Evolutionary conservation across 164 flowering plant species (phyloP).

Genomic region (Magnolia sinica): DNA sequence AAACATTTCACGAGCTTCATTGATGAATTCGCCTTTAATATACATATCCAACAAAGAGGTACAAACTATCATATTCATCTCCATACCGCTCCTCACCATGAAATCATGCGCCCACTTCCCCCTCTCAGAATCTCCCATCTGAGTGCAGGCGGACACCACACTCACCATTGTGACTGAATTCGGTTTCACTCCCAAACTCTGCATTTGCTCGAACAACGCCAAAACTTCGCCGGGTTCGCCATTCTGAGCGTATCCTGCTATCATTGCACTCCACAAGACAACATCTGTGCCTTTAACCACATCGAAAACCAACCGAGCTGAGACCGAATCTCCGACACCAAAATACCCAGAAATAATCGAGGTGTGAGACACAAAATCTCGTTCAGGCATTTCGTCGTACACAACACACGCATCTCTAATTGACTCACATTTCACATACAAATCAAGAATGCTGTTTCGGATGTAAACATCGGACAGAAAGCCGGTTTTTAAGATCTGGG

Average conservation of each 20-base stretch:
- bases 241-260: constrained; percentile 22
- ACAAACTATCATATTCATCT: constrained; percentile 15
- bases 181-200: constrained; percentile 13
- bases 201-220: constrained; percentile 19
- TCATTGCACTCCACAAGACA: constrained; percentile 23
- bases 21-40: constrained; percentile 14
- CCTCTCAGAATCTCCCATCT: constrained; percentile 15
- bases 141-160: constrained; percentile 20
- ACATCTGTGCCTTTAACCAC: constrained; percentile 12
- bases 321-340: constrained; percentile 10
- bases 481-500: constrained; percentile 13
- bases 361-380: constrained; percentile 19
- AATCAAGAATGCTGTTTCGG: constrained; percentile 10
- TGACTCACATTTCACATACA: constrained; percentile 14
- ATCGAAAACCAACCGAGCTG: constrained; percentile 22
- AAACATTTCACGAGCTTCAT: constrained; percentile 20
- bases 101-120: constrained; percentile 14
- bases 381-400: constrained; percentile 26
- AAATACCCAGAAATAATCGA: constrained; percentile 14
- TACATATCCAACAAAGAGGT: constrained; percentile 27
- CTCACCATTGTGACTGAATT: constrained; percentile 21
- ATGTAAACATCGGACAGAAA: constrained; percentile 15
- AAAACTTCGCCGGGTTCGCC: constrained; percentile 19
- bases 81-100: constrained; percentile 12
- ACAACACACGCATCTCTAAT: constrained; percentile 11